These are phyloP conservation scores for Psilocybe mexicana DNA, from an alignment of 1,284 basidiomycete genomes.

Conservation along the genomic window DNA sequence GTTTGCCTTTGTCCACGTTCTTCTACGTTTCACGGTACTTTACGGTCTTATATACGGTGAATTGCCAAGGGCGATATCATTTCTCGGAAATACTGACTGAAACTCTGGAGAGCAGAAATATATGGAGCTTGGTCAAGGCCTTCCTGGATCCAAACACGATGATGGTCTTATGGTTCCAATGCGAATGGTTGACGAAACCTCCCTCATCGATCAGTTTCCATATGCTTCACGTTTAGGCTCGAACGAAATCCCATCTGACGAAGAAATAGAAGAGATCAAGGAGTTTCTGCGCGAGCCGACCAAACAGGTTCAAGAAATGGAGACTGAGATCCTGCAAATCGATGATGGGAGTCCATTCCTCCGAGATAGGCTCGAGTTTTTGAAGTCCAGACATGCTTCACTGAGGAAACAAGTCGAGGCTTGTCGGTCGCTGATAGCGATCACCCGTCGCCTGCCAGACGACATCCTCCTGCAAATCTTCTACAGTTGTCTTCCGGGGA, in stretches of 20 bases:
- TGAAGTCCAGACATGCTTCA: background rate
- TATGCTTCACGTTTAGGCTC: background rate
- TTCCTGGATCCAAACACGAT: no score
- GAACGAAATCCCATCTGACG: background rate
- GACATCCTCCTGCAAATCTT: background rate
- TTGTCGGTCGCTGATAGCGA: background rate
- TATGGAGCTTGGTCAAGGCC: no score
- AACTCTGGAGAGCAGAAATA: no score
- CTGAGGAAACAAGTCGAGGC: background rate
- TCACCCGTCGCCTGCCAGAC: background rate
- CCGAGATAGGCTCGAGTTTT: background rate
- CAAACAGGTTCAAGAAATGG: background rate
- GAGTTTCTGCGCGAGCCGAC: background rate
- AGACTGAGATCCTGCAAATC: background rate
- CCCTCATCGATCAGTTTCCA: no score
- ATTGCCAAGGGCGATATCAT: no score
- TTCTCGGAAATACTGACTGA: no score
- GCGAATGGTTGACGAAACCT: no score
- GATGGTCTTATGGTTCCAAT: no score
- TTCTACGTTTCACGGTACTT: no score
- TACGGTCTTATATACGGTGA: no score
- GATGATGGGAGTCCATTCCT: background rate
- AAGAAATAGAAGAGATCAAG: background rate
- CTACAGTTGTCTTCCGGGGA: background rate
- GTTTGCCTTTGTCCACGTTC: no score